phyloP scores from a whole-genome alignment of 129 eudicot genomes.

The Rutidosis leptorrhynchoides region DNA sequence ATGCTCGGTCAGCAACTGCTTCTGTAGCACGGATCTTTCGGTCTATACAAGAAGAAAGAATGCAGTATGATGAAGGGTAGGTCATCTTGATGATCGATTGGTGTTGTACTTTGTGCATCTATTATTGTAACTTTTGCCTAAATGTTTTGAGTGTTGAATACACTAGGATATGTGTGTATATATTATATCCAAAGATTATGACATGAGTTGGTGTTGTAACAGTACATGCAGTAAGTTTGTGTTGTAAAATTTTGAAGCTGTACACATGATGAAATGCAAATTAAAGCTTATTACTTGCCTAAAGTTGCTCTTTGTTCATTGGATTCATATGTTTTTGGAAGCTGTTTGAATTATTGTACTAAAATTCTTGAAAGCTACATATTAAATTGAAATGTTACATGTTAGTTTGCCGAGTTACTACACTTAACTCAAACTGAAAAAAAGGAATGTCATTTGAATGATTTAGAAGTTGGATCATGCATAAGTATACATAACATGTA shows the following conservation, averaged over 20 bases:
- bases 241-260: constrained; percentile 24
- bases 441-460: constrained; percentile 22
- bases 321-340: not conserved
- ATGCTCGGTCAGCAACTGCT: constrained; percentile 64
- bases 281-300: not conserved
- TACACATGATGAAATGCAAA: constrained; percentile 27
- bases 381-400: not conserved
- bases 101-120: constrained; percentile 28
- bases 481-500: constrained; percentile 11
- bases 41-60: constrained; percentile 88
- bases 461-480: constrained; percentile 36
- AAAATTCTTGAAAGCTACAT: not conserved
- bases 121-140: constrained; percentile 27
- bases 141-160: constrained; percentile 8
- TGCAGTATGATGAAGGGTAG: constrained; percentile 50
- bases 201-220: constrained; percentile 12
- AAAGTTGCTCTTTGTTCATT: not conserved
- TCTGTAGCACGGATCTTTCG: constrained; percentile 80
- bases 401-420: not conserved
- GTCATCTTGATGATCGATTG: constrained; percentile 10
- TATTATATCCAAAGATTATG: constrained; percentile 12
- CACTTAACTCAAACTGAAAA: not conserved
- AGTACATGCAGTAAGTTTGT: constrained; percentile 21
- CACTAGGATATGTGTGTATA: constrained; percentile 24
- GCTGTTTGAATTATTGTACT: not conserved